A percentile compares a stretch with the other conserved stretches of the same genome.
These are phyloP conservation scores for Neurospora sp. DNA, from an alignment of 495 filamentous ascomycete species.

Conservation along the genomic window DNA sequence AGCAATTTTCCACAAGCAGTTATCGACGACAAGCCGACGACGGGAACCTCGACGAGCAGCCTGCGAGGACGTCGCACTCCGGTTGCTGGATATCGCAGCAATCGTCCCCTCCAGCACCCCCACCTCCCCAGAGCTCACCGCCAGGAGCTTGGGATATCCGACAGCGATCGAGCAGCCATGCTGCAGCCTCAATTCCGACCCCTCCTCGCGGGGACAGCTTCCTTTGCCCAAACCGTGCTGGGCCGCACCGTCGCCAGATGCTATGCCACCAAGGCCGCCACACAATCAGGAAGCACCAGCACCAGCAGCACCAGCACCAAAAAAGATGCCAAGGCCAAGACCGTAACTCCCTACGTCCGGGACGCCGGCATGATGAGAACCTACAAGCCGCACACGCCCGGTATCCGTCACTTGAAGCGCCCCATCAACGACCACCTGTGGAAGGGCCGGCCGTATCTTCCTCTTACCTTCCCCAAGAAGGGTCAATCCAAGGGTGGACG, in stretches of 20 bases:
- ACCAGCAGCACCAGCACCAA: constrained; percentile 1
- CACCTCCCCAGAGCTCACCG: neutral
- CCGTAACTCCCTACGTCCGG: constrained; percentile 5
- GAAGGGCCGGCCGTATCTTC: constrained; percentile 77
- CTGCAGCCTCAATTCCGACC: constrained; percentile 24
- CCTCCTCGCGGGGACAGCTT: constrained; percentile 8
- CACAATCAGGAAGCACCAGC: neutral
- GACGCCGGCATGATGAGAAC: constrained; percentile 51
- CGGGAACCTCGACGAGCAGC: neutral
- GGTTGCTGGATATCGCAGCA: neutral
- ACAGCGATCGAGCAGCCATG: constrained; percentile 12
- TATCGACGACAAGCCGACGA: neutral
- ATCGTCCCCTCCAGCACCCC: neutral
- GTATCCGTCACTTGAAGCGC: constrained; percentile 79
- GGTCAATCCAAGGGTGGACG: constrained; percentile 86
- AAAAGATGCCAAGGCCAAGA: constrained; percentile 11
- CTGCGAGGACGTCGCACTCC: neutral
- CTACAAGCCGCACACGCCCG: constrained; percentile 92
- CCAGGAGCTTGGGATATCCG: neutral
- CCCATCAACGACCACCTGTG: constrained; percentile 94
- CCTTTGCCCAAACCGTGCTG: constrained; percentile 15
- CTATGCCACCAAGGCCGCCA: constrained; percentile 13
- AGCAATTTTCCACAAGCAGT: constrained; percentile 1
- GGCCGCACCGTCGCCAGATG: constrained; percentile 9
- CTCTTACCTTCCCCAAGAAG: constrained; percentile 81